Conservation (phyloP, 495 filamentous ascomycete genomes). For the Daldinia decipiens region DNA sequence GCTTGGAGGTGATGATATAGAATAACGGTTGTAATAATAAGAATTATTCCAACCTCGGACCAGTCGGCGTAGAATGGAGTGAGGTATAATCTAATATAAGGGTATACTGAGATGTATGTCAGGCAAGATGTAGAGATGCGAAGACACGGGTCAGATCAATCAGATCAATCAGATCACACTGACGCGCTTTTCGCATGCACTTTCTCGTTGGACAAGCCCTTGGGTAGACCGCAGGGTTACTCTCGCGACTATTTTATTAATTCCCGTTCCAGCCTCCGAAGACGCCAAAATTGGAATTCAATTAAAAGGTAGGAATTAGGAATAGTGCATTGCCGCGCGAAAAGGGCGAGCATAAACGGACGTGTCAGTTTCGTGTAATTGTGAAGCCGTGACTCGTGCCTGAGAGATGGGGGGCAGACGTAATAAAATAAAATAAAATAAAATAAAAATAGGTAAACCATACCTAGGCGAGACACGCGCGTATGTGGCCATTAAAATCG, state of each 20-base stretch:
- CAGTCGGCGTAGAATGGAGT: neutral
- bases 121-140: neutral
- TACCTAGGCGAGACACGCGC: constrained; percentile 39
- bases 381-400: constrained; percentile 45
- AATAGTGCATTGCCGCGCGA: constrained; percentile 47
- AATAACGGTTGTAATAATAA: constrained; percentile 13
- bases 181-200: constrained; percentile 54
- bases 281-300: constrained; percentile 44
- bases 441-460: neutral
- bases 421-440: constrained; percentile 7
- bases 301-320: constrained; percentile 53
- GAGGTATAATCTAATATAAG: neutral
- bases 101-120: neutral
- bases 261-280: constrained; percentile 49
- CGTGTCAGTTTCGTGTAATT: constrained; percentile 53
- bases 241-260: constrained; percentile 51
- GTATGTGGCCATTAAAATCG: neutral
- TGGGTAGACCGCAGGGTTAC: constrained; percentile 31
- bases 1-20: neutral
- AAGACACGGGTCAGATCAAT: constrained; percentile 10
- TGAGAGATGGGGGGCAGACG: neutral
- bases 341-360: constrained; percentile 40
- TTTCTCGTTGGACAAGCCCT: constrained; percentile 13
- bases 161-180: constrained; percentile 55
- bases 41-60: constrained; percentile 7